A percentile compares a stretch with the other conserved stretches of the same genome.
Conservation (phyloP, 805 yeast genomes). For the Candida montana region DNA sequence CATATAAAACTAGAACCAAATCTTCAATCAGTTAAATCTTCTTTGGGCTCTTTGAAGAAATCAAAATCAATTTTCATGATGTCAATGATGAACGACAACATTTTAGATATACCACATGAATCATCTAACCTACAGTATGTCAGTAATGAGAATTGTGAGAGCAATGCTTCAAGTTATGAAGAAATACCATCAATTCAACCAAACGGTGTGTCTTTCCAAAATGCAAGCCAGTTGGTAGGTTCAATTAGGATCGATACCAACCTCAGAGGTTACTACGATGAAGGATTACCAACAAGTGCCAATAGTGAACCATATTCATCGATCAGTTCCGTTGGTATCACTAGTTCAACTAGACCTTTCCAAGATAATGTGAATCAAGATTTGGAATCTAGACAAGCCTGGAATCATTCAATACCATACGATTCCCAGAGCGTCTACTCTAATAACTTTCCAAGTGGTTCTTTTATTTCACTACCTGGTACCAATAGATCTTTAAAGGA, state of each 20-base stretch:
- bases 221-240: no score
- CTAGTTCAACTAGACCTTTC: background rate
- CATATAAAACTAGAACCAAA: background rate
- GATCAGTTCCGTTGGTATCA: background rate
- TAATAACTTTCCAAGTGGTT: background rate
- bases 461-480: background rate
- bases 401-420: background rate
- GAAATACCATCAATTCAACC: background rate
- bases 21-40: background rate
- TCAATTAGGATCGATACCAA: background rate
- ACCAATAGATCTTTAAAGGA: slow-evolving; percentile 4
- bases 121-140: no score
- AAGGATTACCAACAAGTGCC: background rate
- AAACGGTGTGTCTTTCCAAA: no score
- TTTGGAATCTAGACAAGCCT: background rate
- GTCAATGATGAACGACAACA: background rate
- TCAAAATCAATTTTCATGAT: slow-evolving; percentile 5
- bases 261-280: background rate
- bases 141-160: no score
- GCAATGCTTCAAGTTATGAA: slow-evolving; percentile 2
- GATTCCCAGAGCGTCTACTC: no score
- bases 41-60: slow-evolving; percentile 2
- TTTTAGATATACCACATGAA: no score
- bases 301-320: background rate
- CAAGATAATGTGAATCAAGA: background rate